These are phyloP conservation scores for Suhomyces sp. DNA, from an alignment of 805 yeast species.

Conservation along the genomic window DNA sequence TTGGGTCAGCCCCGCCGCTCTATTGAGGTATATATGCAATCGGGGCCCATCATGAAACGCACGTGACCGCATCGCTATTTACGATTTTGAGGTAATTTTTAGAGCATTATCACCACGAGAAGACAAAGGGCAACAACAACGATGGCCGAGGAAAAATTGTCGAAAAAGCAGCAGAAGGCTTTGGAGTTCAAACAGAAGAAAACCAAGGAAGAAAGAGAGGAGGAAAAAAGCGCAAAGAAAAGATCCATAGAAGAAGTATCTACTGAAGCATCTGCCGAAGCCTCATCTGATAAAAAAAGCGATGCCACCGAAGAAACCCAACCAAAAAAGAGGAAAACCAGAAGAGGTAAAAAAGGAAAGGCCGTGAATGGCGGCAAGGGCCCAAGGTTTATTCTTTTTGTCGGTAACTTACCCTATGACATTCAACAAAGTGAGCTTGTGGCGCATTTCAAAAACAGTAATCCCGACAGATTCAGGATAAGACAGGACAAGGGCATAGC, in stretches of 20 bases:
- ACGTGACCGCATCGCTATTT: neutral
- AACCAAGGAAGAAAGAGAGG: conserved; percentile 39
- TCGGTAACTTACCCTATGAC: conserved; percentile 85
- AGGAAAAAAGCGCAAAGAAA: conserved; percentile 25
- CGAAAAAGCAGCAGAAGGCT: conserved; percentile 67
- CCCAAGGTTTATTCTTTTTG: conserved; percentile 77
- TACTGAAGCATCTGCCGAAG: conserved; percentile 9
- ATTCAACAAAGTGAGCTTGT: conserved; percentile 58
- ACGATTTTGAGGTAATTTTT: conserved; percentile 2
- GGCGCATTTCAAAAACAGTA: conserved; percentile 68
- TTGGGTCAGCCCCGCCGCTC: neutral
- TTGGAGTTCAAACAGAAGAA: conserved; percentile 50
- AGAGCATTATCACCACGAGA: neutral
- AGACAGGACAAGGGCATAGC: conserved; percentile 90
- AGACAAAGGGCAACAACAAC: neutral
- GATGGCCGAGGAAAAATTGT: conserved; percentile 39
- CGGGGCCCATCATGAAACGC: neutral
- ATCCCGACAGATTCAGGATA: conserved; percentile 74
- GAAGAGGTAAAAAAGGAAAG: conserved; percentile 74
- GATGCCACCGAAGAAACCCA: conserved; percentile 26
- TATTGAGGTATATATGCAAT: neutral
- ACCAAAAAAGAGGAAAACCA: conserved; percentile 66
- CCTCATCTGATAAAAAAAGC: conserved; percentile 11
- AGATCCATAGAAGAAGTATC: conserved; percentile 10
- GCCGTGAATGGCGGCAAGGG: conserved; percentile 48